Conservation (phyloP, 495 filamentous ascomycete species). For the Haplographium delicatum region DNA sequence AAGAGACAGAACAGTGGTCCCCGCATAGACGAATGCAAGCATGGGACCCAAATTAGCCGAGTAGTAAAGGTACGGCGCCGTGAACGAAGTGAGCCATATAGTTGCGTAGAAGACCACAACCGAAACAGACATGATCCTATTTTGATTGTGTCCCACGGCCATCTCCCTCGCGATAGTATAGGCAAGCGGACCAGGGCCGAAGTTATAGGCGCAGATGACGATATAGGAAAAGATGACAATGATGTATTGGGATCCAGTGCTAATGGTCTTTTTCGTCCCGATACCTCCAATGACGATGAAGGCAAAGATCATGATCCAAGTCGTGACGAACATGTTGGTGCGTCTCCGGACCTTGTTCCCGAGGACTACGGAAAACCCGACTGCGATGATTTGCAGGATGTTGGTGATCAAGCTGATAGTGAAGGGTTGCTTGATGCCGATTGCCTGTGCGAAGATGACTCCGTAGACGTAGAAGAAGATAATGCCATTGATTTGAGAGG, state of each 20-base stretch:
- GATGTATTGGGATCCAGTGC: conserved; percentile 11
- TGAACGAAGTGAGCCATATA: conserved; percentile 34
- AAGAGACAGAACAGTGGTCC: conserved; percentile 26
- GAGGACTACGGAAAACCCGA: conserved; percentile 26
- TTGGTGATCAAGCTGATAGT: conserved; percentile 32
- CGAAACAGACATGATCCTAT: conserved; percentile 32
- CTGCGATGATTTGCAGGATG: conserved; percentile 33
- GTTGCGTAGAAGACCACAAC: conserved; percentile 32
- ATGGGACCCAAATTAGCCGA: conserved; percentile 31
- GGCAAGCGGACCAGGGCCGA: conserved; percentile 29
- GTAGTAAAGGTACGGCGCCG: conserved; percentile 36
- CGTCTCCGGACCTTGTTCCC: conserved; percentile 32
- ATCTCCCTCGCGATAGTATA: conserved; percentile 33
- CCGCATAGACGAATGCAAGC: conserved; percentile 35
- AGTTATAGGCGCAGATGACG: conserved; percentile 35
- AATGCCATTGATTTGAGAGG: conserved; percentile 37
- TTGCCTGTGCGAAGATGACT: conserved; percentile 33
- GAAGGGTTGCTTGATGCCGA: conserved; percentile 33
- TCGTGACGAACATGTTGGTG: conserved; percentile 29
- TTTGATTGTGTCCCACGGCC: conserved; percentile 33
- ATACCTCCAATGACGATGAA: conserved; percentile 34
- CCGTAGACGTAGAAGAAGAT: conserved; percentile 36
- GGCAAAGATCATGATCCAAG: too few relatives aligned
- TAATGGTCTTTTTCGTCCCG: conserved; percentile 20
- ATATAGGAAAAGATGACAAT: conserved; percentile 33